Percentiles rank a stretch among this genome's conserved stretches.
Evolutionary conservation across 2,329 filamentous ascomycete genomes (phyloP).

Genomic region (Fusarium lateritium): DNA sequence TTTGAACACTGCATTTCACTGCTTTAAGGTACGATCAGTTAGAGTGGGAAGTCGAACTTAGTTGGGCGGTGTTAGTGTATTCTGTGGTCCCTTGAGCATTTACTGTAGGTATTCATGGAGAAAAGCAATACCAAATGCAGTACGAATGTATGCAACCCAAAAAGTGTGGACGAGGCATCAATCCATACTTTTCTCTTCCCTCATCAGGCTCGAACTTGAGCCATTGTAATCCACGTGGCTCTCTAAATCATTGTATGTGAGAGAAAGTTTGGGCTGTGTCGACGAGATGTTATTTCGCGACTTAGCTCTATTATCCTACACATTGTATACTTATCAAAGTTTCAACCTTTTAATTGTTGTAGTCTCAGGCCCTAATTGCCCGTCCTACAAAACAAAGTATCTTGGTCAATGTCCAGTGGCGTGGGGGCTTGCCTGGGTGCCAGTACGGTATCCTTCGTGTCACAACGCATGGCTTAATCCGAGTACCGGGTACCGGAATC

Average conservation of each 20-base stretch:
- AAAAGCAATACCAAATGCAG: no score
- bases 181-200: neutral
- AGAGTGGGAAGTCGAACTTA: no score
- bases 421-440: neutral
- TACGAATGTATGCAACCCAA: no score
- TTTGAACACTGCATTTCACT: no score
- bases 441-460: no score
- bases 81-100: no score
- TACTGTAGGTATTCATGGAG: no score
- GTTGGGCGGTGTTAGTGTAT: no score
- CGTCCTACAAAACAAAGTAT: no score
- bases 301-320: neutral
- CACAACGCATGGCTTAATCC: neutral
- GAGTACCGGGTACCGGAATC: conserved; percentile 1
- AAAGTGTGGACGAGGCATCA: no score
- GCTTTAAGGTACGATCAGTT: no score
- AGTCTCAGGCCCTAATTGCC: neutral
- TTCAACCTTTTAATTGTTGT: neutral
- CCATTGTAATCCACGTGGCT: no score
- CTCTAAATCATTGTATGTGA: neutral
- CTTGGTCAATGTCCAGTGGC: neutral
- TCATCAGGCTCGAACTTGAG: neutral
- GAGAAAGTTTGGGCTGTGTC: neutral
- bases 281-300: conserved; percentile 9
- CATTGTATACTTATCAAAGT: neutral